Evolutionary conservation across 768 basidiomycete genomes (phyloP), one percentile per base, ranked within the genome.

Genomic region (Trametes sanguinea): DNA sequence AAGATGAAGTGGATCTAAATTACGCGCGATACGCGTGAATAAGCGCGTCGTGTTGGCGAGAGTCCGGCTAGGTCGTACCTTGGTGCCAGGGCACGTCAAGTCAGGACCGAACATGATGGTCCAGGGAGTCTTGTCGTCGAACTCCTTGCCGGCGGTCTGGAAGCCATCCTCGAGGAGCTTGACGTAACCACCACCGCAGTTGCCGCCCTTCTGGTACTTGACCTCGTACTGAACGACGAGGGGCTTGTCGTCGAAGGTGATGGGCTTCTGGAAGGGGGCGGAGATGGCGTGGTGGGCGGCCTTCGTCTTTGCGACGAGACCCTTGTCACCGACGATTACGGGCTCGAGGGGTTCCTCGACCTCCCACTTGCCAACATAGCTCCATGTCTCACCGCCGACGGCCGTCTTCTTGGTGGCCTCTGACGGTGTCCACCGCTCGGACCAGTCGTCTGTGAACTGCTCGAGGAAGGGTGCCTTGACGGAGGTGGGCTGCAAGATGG

Each of bases 201-300:
- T 97, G 51, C 97, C 93, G 45, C 96, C 95, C 77, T 98, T 95
- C 81, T 99, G 95, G 76, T 97, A 95, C 79, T 98, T 96, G 80
- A 97, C 97, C 75, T 99, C 97, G 71, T 99, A 99, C 74, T 97
- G 95, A 17, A 98, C 89, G 66, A 98, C 95, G 47, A 98, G 81
- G 46, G 95, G 90, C 76, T 95, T 83, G 60, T 84, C 78, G 68
- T 82, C 83, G 78, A 95, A 92, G 80, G 90, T 87, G 70, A 98
- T 79, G 55, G 92, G 83, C 60, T 81, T 73, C 13, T 76, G 68
- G 77, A 99, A 95, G 11, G 95, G 90, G 1, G 95, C 94, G 62
- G 96, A 98, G 75, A 99, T 98, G 73, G 97, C 97, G 72, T 98
- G 96, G 75, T 98, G 96, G 17, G 95, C 94, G 57, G 97, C 97